Base-by-base conservation (phyloP, 495 filamentous ascomycete genomes). In the Halenospora varia region DNA sequence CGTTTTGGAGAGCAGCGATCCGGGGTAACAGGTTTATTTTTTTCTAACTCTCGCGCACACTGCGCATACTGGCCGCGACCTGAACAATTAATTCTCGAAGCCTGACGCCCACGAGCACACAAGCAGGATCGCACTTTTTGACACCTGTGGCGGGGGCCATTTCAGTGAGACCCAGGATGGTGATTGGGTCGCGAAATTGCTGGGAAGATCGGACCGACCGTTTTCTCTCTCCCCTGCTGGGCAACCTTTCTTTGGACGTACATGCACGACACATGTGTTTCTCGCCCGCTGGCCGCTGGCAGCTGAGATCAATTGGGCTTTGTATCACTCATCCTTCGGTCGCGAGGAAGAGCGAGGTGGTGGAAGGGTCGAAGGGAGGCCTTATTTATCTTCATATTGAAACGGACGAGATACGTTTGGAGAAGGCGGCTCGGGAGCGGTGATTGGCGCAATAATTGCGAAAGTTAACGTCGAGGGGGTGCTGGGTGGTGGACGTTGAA, bases 121-220 rank as follows among this genome's bases (percentile, higher is more conserved):
- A 40, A 40, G 35, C 35, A 40, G 35, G 35, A 40, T 40, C 35
- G 15, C 35, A 15, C 35, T 15, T 15, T 15, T 15, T 9, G 35
- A 40, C 35, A 40, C 35, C 35, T 40, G 35, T 40, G 15, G 8
- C 35, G 35, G 35, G 35, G 9, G 35, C 35, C 35, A 40, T 9
- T 40, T 15, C 9, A 40, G 35, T 20, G 8, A 20, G 9, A 10
- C 8, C 10, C 6, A 8, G 44, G 19, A 6, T 47, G 44, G 44
- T 19, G 8, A 10, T 18, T 9, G 8, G 10, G 44, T 11, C 18
- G 18, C 10, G 10, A 9, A 47, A 10, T 2, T 46, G 20, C 46
- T 44, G 42, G 60, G 61, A 63, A 59, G 51, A 59, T 63, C 61
- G 61, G 61, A 63, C 61, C 61, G 61, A 29, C 49, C 49, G 15